A percentile compares a stretch with the other conserved stretches of the same genome.
phyloP scores from a whole-genome alignment of 2,329 filamentous ascomycete species.

The Grosmannia clavigera region DNA sequence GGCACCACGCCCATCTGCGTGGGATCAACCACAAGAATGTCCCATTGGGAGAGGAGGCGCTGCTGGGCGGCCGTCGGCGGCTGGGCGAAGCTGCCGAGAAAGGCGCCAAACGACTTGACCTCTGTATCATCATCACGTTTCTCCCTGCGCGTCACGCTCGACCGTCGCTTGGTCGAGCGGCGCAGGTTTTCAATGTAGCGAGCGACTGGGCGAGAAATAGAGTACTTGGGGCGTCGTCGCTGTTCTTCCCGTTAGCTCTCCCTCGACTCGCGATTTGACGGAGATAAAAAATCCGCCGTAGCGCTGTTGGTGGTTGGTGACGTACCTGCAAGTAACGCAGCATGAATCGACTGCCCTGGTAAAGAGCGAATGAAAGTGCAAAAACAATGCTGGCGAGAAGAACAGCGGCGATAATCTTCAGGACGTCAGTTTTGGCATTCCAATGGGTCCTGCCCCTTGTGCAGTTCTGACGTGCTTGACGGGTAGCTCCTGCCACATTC shows the following conservation, averaged over 20 bases:
- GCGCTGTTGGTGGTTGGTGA: neutral
- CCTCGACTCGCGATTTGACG: too few relatives aligned
- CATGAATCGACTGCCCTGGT: neutral
- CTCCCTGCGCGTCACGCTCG: neutral
- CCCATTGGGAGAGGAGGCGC: slow-evolving; percentile 26
- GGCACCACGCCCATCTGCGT: slow-evolving; percentile 21
- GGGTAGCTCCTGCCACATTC: neutral
- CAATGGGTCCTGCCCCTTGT: neutral
- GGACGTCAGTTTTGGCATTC: neutral
- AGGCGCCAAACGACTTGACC: slow-evolving; percentile 27
- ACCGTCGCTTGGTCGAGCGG: neutral
- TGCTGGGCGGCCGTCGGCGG: slow-evolving; percentile 20
- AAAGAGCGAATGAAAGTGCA: slow-evolving; percentile 1
- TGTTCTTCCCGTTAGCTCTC: neutral
- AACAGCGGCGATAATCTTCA: slow-evolving; percentile 1
- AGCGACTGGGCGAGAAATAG: neutral
- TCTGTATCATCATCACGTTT: neutral
- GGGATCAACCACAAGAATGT: slow-evolving; percentile 30
- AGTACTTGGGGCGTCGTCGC: neutral
- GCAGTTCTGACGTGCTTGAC: too few relatives aligned
- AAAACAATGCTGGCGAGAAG: slow-evolving; percentile 3
- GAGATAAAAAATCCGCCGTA: too few relatives aligned
- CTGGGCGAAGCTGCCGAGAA: slow-evolving; percentile 24
- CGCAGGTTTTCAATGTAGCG: slow-evolving; percentile 1
- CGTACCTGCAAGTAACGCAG: neutral